phyloP scores from a whole-genome alignment of 2,329 filamentous ascomycete genomes.

The Talaromyces sp. region DNA sequence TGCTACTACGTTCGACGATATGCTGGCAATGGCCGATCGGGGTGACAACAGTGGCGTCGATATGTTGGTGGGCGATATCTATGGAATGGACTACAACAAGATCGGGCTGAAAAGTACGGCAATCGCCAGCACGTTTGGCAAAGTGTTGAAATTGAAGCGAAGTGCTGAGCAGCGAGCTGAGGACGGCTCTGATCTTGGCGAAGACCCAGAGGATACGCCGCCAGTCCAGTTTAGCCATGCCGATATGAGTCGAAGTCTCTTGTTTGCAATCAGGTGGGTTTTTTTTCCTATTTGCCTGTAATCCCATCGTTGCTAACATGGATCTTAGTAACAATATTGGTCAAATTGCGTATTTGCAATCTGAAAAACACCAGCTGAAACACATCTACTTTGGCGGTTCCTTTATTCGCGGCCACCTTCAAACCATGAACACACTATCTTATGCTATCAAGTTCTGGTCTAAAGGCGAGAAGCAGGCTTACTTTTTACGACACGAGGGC shows the following conservation, averaged over 20 bases:
- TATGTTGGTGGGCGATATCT: constrained; percentile 96
- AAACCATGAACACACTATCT: constrained; percentile 95
- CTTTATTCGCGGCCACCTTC: constrained; percentile 91
- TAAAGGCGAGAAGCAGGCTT: constrained; percentile 88
- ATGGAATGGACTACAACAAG: constrained; percentile 91
- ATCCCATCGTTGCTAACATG: not conserved
- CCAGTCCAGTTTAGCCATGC: constrained; percentile 63
- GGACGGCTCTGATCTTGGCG: constrained; percentile 53
- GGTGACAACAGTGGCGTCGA: constrained; percentile 93
- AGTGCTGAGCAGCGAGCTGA: constrained; percentile 76
- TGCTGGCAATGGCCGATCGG: constrained; percentile 84
- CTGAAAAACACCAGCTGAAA: constrained; percentile 84
- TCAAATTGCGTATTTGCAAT: constrained; percentile 96
- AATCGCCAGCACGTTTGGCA: constrained; percentile 94
- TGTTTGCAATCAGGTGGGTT: constrained; percentile 75
- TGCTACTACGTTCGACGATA: constrained; percentile 94
- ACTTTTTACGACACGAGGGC: constrained; percentile 92
- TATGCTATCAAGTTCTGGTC: constrained; percentile 99
- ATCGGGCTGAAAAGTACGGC: constrained; percentile 94
- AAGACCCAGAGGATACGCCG: constrained; percentile 25
- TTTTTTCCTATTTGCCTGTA: not conserved
- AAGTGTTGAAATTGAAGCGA: constrained; percentile 90
- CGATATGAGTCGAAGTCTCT: constrained; percentile 84
- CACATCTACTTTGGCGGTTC: constrained; percentile 97
- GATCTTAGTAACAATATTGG: constrained; percentile 83